phyloP scores from a whole-genome alignment of 352 stramenopile genomes.

The Globisporangium radiosum region DNA sequence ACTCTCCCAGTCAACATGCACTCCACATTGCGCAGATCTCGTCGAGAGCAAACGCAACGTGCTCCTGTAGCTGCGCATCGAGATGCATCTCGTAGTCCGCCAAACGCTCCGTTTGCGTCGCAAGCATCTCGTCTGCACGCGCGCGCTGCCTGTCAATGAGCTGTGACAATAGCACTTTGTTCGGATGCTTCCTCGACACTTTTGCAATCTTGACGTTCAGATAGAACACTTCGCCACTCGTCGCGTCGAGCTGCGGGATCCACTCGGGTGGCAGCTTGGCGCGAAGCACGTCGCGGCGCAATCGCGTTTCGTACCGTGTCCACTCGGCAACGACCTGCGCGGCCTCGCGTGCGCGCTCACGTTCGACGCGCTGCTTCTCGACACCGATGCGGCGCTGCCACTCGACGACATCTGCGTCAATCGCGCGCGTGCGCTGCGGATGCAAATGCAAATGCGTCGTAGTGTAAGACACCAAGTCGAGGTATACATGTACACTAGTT shows the following conservation, averaged over 20 bases:
- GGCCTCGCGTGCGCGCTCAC: slow-evolving; percentile 20
- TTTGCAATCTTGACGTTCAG: slow-evolving; percentile 32
- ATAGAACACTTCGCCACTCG: slow-evolving; percentile 32
- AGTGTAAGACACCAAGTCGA: too few relatives aligned
- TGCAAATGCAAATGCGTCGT: background rate
- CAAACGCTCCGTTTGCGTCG: slow-evolving; percentile 8
- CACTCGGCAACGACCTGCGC: slow-evolving; percentile 21
- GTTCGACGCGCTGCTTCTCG: slow-evolving; percentile 16
- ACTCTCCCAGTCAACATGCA: too few relatives aligned
- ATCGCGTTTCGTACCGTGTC: slow-evolving; percentile 25
- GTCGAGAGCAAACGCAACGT: too few relatives aligned
- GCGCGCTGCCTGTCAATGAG: slow-evolving; percentile 23
- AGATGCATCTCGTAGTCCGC: too few relatives aligned
- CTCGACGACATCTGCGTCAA: slow-evolving; percentile 21
- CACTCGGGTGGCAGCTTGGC: slow-evolving; percentile 27
- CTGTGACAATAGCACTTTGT: slow-evolving; percentile 22
- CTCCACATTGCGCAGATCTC: too few relatives aligned
- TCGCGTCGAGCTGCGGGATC: slow-evolving; percentile 33
- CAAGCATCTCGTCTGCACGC: slow-evolving; percentile 20
- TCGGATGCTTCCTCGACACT: slow-evolving; percentile 27
- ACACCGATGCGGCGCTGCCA: slow-evolving; percentile 26
- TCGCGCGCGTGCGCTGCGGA: slow-evolving; percentile 2
- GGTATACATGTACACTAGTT: too few relatives aligned
- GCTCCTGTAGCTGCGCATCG: too few relatives aligned
- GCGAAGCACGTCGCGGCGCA: slow-evolving; percentile 33